These are phyloP conservation scores for Brettanomyces sp. DNA, from an alignment of 805 yeast genomes.

Conservation along the genomic window DNA sequence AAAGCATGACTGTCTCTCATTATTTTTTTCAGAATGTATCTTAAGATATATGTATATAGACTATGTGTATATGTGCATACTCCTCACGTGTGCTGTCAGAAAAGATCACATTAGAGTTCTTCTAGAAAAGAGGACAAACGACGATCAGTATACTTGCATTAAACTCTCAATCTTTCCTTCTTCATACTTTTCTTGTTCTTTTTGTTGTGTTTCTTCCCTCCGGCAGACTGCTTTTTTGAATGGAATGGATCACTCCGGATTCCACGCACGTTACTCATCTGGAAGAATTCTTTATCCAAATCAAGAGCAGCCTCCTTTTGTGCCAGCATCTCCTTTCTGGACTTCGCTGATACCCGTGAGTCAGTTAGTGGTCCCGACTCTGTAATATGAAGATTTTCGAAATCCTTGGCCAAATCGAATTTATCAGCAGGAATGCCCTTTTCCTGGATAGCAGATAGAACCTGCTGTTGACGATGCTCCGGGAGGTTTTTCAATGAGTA, in stretches of 20 bases:
- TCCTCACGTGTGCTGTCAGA: too few relatives aligned
- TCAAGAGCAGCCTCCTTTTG: constrained; percentile 60
- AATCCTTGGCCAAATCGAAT: constrained; percentile 60
- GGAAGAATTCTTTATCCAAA: constrained; percentile 79
- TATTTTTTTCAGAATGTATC: too few relatives aligned
- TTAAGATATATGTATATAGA: too few relatives aligned
- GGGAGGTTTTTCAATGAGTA: constrained; percentile 61
- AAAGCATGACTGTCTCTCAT: too few relatives aligned
- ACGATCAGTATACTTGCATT: too few relatives aligned
- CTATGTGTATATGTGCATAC: too few relatives aligned
- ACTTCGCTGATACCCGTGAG: background rate
- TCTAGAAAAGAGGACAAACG: background rate
- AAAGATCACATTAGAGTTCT: background rate
- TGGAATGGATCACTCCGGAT: constrained; percentile 69
- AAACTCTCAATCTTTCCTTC: constrained; percentile 9
- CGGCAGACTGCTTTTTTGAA: constrained; percentile 36
- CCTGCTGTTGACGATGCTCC: constrained; percentile 64
- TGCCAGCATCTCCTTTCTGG: background rate
- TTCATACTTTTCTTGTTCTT: constrained; percentile 28
- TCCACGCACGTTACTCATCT: constrained; percentile 56
- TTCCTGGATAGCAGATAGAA: constrained; percentile 49
- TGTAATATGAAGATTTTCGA: constrained; percentile 67
- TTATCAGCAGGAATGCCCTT: constrained; percentile 42
- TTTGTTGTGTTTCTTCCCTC: constrained; percentile 72
- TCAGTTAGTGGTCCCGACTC: constrained; percentile 20